These are phyloP conservation scores for Cymbopogon flexuosus DNA, from an alignment of 202 grass and related monocot genomes.

Conservation along the genomic window DNA sequence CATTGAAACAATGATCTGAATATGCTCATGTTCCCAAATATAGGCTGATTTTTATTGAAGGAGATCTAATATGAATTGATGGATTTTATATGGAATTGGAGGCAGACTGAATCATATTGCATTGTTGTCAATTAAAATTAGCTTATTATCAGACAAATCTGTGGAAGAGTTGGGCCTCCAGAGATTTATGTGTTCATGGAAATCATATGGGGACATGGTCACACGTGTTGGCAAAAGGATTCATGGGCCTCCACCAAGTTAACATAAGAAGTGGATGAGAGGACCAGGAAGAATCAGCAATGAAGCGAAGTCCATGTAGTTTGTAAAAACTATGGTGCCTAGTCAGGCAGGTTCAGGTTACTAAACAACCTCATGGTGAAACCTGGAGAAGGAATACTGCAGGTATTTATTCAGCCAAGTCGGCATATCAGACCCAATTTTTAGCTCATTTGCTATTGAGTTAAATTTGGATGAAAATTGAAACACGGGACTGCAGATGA, in stretches of 20 bases:
- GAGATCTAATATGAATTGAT: not conserved
- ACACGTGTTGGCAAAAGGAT: conserved; percentile 19
- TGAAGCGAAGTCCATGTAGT: not conserved
- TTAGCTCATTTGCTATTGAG: not conserved
- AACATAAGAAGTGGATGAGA: not conserved
- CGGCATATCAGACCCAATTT: not conserved
- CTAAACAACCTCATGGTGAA: not conserved
- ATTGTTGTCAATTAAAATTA: not conserved
- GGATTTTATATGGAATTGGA: not conserved
- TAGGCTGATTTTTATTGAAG: not conserved
- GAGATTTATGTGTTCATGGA: conserved; percentile 39
- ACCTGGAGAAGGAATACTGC: not conserved
- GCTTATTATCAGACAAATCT: not conserved
- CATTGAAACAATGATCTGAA: not conserved
- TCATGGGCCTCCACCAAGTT: conserved; percentile 36
- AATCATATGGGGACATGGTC: conserved; percentile 47
- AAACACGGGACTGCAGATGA: not conserved
- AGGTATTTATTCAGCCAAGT: not conserved
- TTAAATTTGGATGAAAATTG: not conserved
- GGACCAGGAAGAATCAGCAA: not conserved
- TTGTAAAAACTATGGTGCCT: not conserved
- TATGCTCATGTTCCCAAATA: not conserved
- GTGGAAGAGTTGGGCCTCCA: not conserved
- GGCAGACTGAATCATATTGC: not conserved
- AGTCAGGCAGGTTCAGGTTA: not conserved